phyloP scores from a whole-genome alignment of 75 land plant genomes.

The Selaginella tamariscina region DNA sequence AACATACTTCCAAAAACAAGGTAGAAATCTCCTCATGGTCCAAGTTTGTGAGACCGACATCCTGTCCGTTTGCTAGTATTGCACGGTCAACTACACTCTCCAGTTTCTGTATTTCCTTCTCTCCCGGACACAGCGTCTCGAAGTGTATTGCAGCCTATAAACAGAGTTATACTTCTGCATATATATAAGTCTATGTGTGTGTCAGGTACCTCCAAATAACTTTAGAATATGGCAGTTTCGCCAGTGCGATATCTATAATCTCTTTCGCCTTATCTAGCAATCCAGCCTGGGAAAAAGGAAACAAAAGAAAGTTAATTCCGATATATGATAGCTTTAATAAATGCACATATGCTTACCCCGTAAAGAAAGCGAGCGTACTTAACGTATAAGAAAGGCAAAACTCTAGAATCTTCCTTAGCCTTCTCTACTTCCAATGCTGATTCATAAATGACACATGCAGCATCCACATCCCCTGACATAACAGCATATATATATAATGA shows the following conservation, averaged over 20 bases:
- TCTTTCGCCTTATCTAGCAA: conserved; percentile 66
- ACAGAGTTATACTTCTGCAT: neutral
- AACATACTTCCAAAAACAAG: conserved; percentile 68
- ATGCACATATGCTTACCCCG: conserved; percentile 37
- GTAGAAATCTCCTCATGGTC: conserved; percentile 78
- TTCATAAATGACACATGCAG: conserved; percentile 56
- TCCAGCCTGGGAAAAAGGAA: conserved; percentile 40
- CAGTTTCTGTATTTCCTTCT: conserved; percentile 50
- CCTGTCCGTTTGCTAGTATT: conserved; percentile 34
- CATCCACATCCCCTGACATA: conserved; percentile 61
- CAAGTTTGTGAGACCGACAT: conserved; percentile 21
- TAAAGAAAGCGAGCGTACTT: conserved; percentile 72
- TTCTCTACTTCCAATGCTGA: conserved; percentile 68
- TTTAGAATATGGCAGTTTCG: conserved; percentile 51
- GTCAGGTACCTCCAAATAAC: conserved; percentile 93
- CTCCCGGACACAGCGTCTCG: conserved; percentile 42
- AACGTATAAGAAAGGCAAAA: conserved; percentile 55
- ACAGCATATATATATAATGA: neutral
- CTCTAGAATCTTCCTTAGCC: conserved; percentile 61
- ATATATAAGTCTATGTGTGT: too few species aligned
- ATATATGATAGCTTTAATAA: neutral
- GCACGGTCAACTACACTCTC: conserved; percentile 73
- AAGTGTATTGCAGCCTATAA: conserved; percentile 69
- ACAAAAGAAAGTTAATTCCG: neutral
- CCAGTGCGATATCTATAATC: conserved; percentile 42